These are phyloP conservation scores for Debaryomyces robertsiae DNA, from an alignment of 1,139 yeast genomes.

Conservation along the genomic window DNA sequence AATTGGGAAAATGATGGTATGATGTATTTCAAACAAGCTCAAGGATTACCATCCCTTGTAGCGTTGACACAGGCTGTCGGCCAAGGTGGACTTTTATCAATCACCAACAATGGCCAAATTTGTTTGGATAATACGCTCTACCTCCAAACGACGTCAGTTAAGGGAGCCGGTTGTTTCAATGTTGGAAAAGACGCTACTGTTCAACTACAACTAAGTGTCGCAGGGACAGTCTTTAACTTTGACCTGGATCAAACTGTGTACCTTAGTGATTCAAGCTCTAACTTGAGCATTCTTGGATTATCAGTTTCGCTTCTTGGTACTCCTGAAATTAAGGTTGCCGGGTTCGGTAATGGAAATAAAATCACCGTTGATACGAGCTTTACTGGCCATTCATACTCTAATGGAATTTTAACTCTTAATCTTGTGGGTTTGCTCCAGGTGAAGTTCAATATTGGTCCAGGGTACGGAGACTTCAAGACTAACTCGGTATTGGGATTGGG, in stretches of 20 bases:
- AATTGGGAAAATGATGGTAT: conserved; percentile 33
- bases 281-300: conserved; percentile 21
- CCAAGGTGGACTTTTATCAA: conserved; percentile 24
- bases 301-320: conserved; percentile 16
- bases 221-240: conserved; percentile 21
- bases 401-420: conserved; percentile 26
- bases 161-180: conserved; percentile 34
- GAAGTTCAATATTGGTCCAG: conserved; percentile 28
- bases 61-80: conserved; percentile 13
- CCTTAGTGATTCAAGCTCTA: conserved; percentile 22
- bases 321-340: conserved; percentile 30
- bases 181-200: conserved; percentile 25
- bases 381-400: conserved; percentile 17
- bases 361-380: conserved; percentile 26
- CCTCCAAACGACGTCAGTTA: conserved; percentile 26
- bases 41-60: conserved; percentile 14
- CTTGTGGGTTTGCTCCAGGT: conserved; percentile 15
- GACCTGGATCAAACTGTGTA: conserved; percentile 26
- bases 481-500: conserved; percentile 3
- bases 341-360: conserved; percentile 34
- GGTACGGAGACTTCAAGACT: conserved; percentile 13
- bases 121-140: conserved; percentile 30
- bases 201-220: conserved; percentile 15
- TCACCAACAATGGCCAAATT: conserved; percentile 33
- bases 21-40: conserved; percentile 25